Evolutionary conservation across 345 rosid genomes (phyloP), one percentile per base, ranked within the genome.

Genomic region (Camelina sativa): DNA sequence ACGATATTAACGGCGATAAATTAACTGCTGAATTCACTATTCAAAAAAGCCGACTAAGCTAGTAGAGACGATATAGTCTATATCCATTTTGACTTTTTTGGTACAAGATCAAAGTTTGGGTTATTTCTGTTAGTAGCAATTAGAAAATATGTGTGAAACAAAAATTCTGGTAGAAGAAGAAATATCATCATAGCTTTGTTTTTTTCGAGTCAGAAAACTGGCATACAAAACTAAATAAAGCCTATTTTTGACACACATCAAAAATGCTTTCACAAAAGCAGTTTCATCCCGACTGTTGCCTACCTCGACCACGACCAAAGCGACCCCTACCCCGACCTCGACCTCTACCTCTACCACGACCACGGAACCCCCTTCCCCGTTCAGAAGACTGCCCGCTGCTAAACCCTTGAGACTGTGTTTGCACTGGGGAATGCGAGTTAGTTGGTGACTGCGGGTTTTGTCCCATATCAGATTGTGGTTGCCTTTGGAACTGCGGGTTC

Each of bases 281-380:
- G 56, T 52, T 59, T 73, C 79, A 83, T 66, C 47, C 65, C 47
- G 73, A 48, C 32, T 78, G 56, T 22, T 75, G 73, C 57, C 84
- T 20, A 12, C 84, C 86, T 72, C 88, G 76, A 25, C 84, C 79
- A 51, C 86, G 82, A 7, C 70, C 74, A 70, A 76, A 79, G 32
- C 82, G 79, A 30, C 86, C 82, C 10, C 84, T 25, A 25, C 28
- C 28, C 28, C 28, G 83, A 7, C 88, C 83, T 1, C 85, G 69
- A 7, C 88, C 82, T 1, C 86, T 61, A 13, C 74, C 83, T 34
- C 84, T 35, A 11, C 84, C 84, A 15, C 85, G 78, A 15, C 77
- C 85, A 48, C 62, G 67, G 71, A 32, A 77, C 75, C 74, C 71
- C 79, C 83, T 82, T 67, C 88, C 89, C 8, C 65, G 80, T 25